Evolutionary conservation across 2,329 filamentous ascomycete species (phyloP).

Genomic region (Neopestalotiopsis clavispora): DNA sequence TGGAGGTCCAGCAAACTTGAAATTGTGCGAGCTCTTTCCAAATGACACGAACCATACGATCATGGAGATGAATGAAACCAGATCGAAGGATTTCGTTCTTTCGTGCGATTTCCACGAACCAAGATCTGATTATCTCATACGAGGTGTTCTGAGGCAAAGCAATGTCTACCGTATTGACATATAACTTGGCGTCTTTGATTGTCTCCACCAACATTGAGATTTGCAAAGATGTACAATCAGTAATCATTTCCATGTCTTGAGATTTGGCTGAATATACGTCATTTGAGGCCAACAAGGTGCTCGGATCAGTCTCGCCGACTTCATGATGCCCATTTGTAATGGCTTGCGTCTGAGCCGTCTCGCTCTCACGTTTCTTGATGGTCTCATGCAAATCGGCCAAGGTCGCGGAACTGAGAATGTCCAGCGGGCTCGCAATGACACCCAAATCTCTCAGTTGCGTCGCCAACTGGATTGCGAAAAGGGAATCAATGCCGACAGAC

Average conservation of each 20-base stretch:
- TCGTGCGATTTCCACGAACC: conserved; percentile 54
- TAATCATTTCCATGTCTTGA: conserved; percentile 45
- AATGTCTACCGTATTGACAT: conserved; percentile 80
- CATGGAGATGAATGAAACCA: conserved; percentile 67
- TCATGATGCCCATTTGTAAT: not conserved
- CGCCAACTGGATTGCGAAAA: conserved; percentile 56
- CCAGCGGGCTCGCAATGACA: conserved; percentile 59
- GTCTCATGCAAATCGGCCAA: conserved; percentile 31
- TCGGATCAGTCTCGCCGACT: not conserved
- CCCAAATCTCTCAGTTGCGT: conserved; percentile 65
- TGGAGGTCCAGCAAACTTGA: conserved; percentile 47
- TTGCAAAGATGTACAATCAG: conserved; percentile 75
- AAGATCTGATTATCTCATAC: conserved; percentile 46
- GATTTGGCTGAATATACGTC: conserved; percentile 22
- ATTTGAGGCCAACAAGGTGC: not conserved
- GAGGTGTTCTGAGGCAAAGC: conserved; percentile 48
- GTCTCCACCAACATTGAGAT: conserved; percentile 83
- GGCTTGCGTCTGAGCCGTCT: not conserved
- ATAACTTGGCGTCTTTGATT: conserved; percentile 59
- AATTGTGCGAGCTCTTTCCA: conserved; percentile 56
- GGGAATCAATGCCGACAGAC: conserved; percentile 45
- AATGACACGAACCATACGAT: conserved; percentile 65
- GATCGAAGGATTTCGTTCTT: conserved; percentile 73
- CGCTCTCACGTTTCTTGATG: conserved; percentile 8
- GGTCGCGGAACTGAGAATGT: conserved; percentile 63